Evolutionary conservation across 352 stramenopile genomes (phyloP).

Genomic region (Globisporangium echinulatum): DNA sequence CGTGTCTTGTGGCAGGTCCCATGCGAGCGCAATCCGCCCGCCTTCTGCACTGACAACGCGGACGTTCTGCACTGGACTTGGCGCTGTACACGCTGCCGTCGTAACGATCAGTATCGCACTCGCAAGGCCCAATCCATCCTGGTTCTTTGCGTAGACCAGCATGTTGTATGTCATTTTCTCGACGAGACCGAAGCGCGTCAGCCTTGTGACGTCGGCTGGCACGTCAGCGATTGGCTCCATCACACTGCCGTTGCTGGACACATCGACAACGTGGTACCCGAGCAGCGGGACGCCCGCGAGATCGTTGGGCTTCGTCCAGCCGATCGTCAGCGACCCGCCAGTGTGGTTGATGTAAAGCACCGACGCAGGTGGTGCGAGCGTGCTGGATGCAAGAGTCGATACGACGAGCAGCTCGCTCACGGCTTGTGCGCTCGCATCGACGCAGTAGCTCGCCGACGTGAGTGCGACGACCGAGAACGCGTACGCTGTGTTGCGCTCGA

Average conservation of each 20-base stretch:
- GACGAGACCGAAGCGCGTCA: slow-evolving; percentile 32
- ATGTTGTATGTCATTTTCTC: slow-evolving; percentile 42
- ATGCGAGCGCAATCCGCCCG: slow-evolving; percentile 29
- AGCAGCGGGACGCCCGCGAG: slow-evolving; percentile 34
- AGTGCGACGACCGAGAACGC: slow-evolving; percentile 41
- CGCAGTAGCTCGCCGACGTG: slow-evolving; percentile 44
- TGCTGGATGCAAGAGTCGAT: slow-evolving; percentile 26
- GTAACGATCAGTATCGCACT: slow-evolving; percentile 17
- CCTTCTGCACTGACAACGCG: slow-evolving; percentile 10
- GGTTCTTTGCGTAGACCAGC: slow-evolving; percentile 35
- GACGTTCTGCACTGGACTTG: slow-evolving; percentile 18
- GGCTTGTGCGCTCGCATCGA: slow-evolving; percentile 15
- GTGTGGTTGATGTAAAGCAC: slow-evolving; percentile 18
- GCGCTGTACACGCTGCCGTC: slow-evolving; percentile 17
- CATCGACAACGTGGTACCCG: slow-evolving; percentile 30
- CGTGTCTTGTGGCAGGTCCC: slow-evolving; percentile 35
- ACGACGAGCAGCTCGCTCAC: slow-evolving; percentile 24
- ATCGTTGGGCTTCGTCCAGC: slow-evolving; percentile 39
- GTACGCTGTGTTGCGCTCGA: slow-evolving; percentile 28
- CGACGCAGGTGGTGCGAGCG: slow-evolving; percentile 18
- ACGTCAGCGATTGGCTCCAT: slow-evolving; percentile 2
- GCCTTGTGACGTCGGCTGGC: slow-evolving; percentile 13
- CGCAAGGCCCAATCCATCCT: slow-evolving; percentile 27
- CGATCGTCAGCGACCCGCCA: slow-evolving; percentile 37
- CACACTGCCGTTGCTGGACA: slow-evolving; percentile 5